Percentiles rank a stretch among this genome's conserved stretches.
These are phyloP conservation scores for Xylariaceae sp. DNA, from an alignment of 2,329 filamentous ascomycete species.

Conservation along the genomic window DNA sequence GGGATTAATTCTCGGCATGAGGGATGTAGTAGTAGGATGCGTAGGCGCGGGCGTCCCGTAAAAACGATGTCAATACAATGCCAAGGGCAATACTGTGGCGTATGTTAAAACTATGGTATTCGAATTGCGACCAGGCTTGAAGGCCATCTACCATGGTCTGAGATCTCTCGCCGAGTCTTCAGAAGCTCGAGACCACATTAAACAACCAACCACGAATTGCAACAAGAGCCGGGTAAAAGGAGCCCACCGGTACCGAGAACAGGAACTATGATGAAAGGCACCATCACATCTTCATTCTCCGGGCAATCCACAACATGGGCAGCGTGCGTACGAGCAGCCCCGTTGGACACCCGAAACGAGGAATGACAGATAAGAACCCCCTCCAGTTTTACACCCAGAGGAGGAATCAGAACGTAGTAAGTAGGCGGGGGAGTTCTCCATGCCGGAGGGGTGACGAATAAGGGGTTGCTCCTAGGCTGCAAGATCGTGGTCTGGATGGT, in stretches of 20 bases:
- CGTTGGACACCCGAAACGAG: neutral
- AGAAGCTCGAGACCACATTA: neutral
- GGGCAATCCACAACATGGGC: neutral
- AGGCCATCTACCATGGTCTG: neutral
- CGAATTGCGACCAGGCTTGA: neutral
- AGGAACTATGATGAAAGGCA: neutral
- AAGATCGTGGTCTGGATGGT: constrained; percentile 15
- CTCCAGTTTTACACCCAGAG: neutral
- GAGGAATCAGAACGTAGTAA: neutral
- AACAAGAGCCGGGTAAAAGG: neutral
- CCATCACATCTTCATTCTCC: neutral
- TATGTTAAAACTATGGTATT: neutral
- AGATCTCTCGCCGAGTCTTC: neutral
- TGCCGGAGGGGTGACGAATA: constrained; percentile 5
- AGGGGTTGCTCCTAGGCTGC: constrained; percentile 9
- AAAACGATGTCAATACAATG: constrained; percentile 8
- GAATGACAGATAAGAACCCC: neutral
- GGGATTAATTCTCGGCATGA: neutral
- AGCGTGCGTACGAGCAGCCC: neutral
- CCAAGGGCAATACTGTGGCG: constrained; percentile 4
- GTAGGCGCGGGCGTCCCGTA: constrained; percentile 4
- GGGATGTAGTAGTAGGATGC: constrained; percentile 1
- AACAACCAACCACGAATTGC: constrained; percentile 1
- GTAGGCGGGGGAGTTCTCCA: neutral
- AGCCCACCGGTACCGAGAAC: neutral